These are phyloP conservation scores for Epichloe brachyelytri DNA, from an alignment of 2,329 filamentous ascomycete genomes.

Conservation along the genomic window DNA sequence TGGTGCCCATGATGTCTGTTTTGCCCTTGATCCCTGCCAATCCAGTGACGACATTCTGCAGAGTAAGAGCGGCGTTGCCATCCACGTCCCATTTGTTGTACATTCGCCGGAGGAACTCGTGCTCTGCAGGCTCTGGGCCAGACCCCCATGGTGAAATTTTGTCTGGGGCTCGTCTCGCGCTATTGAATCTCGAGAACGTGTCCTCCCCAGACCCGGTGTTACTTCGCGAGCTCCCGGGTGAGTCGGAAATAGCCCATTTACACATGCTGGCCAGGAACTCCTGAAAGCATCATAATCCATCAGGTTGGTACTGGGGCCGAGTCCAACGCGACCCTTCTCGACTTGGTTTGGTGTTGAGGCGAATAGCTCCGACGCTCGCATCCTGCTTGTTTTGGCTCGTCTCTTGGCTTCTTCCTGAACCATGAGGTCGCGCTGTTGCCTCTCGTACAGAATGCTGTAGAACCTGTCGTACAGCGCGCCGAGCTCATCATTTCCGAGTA, in stretches of 20 bases:
- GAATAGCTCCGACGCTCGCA: slow-evolving; percentile 25
- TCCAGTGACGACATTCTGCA: slow-evolving; percentile 87
- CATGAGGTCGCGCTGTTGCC: slow-evolving; percentile 68
- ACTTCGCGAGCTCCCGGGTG: slow-evolving; percentile 47
- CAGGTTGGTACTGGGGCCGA: slow-evolving; percentile 77
- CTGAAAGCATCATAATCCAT: slow-evolving; percentile 98
- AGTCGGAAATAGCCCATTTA: slow-evolving; percentile 87
- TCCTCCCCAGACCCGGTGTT: slow-evolving; percentile 36
- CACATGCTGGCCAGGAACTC: slow-evolving; percentile 85
- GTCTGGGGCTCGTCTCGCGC: slow-evolving; percentile 34
- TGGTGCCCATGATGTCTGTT: slow-evolving; percentile 92
- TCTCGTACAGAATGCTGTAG: slow-evolving; percentile 82
- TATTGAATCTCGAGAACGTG: slow-evolving; percentile 47
- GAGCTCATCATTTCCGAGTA: slow-evolving; percentile 72
- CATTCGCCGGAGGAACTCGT: slow-evolving; percentile 83
- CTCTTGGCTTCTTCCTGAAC: slow-evolving; percentile 64
- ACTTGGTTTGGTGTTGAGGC: slow-evolving; percentile 34
- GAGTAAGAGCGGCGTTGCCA: slow-evolving; percentile 59
- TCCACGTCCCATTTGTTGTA: slow-evolving; percentile 84
- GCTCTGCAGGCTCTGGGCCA: slow-evolving; percentile 64
- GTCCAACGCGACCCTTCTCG: slow-evolving; percentile 75
- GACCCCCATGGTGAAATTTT: slow-evolving; percentile 39
- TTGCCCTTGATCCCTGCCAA: slow-evolving; percentile 86
- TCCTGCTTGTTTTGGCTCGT: slow-evolving; percentile 45
- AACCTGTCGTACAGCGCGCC: slow-evolving; percentile 89